Conservation (phyloP, 2,329 filamentous ascomycete genomes). For the Fusarium aywerte region DNA sequence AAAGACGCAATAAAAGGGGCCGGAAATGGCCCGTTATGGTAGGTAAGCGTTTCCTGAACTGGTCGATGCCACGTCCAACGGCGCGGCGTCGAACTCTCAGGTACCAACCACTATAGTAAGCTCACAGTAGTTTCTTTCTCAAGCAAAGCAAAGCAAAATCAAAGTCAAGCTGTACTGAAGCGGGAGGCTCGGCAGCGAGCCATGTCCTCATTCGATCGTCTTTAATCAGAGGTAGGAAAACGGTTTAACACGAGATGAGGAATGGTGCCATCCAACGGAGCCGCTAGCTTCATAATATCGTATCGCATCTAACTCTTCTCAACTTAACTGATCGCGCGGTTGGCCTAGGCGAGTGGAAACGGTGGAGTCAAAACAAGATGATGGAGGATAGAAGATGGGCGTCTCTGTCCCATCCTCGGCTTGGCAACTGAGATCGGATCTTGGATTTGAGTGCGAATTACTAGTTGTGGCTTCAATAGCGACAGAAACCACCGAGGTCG, state of each 20-base stretch:
- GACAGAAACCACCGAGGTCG: slow-evolving; percentile 15
- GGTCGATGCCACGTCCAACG: slow-evolving; percentile 36
- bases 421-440: slow-evolving; percentile 19
- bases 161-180: slow-evolving; percentile 9
- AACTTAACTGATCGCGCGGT: slow-evolving; percentile 28
- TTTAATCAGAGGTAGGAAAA: background rate
- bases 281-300: slow-evolving; percentile 31
- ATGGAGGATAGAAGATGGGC: slow-evolving; percentile 21
- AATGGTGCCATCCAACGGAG: slow-evolving; percentile 30
- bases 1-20: slow-evolving; percentile 28
- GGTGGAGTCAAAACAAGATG: slow-evolving; percentile 38
- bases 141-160: background rate
- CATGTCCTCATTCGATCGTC: slow-evolving; percentile 9
- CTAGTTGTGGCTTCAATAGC: background rate
- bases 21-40: slow-evolving; percentile 39
- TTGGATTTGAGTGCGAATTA: slow-evolving; percentile 26
- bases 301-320: background rate
- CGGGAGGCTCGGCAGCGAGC: slow-evolving; percentile 15
- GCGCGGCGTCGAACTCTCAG: slow-evolving; percentile 7
- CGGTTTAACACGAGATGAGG: slow-evolving; percentile 7
- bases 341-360: slow-evolving; percentile 29
- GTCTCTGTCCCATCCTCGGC: background rate
- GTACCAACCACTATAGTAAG: background rate
- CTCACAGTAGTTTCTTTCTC: background rate
- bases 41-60: slow-evolving; percentile 35